Conservation (phyloP, 2,329 filamentous ascomycete genomes). For the Cercospora zeae-maydis region DNA sequence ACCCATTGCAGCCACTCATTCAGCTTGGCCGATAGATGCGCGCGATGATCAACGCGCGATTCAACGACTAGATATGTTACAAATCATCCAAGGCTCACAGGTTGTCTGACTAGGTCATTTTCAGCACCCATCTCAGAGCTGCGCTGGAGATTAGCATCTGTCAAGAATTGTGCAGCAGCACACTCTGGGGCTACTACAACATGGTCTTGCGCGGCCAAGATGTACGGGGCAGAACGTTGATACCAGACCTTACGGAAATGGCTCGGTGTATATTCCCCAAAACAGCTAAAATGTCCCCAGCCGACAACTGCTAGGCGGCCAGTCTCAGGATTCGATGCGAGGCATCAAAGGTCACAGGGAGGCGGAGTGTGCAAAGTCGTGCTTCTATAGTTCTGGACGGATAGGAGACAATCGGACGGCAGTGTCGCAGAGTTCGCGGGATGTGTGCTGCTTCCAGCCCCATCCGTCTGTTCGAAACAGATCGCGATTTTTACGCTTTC, state of each 20-base stretch:
- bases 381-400: conserved; percentile 42
- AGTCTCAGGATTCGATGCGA: conserved; percentile 10
- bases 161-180: no score
- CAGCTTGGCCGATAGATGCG: no score
- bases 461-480: conserved; percentile 32
- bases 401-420: conserved; percentile 39
- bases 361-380: conserved; percentile 42
- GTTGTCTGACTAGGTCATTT: no score
- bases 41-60: no score
- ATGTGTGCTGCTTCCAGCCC: conserved; percentile 26
- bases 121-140: no score
- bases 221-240: conserved; percentile 28
- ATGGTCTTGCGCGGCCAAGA: conserved; percentile 33
- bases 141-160: no score
- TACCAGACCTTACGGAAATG: conserved; percentile 33
- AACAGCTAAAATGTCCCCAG: conserved; percentile 25
- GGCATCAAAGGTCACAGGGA: conserved; percentile 49
- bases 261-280: conserved; percentile 28
- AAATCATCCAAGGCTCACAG: no score
- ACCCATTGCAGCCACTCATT: no score
- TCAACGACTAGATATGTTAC: no score
- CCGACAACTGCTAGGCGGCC: conserved; percentile 24
- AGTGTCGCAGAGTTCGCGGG: conserved; percentile 24
- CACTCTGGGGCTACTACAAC: conserved; percentile 32
- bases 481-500: conserved; percentile 29